Conservation (phyloP, 1,139 yeast species). For the Insectozyma bohioensis region DNA sequence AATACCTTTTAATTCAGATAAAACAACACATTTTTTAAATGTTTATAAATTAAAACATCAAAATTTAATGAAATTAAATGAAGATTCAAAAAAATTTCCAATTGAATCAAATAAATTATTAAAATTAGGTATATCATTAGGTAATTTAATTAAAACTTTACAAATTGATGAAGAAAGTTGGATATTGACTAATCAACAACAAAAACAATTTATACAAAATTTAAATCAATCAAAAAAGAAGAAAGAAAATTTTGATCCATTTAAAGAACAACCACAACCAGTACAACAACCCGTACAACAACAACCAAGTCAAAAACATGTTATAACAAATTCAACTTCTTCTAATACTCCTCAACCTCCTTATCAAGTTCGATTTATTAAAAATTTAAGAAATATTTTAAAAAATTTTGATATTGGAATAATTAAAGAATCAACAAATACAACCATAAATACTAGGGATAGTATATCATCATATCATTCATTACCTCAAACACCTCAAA, state of each 20-base stretch:
- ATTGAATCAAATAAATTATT: conserved; percentile 39
- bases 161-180: conserved; percentile 37
- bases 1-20: conserved; percentile 33
- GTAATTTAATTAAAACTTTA: conserved; percentile 39
- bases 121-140: conserved; percentile 45
- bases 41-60: conserved; percentile 34
- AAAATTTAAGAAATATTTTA: conserved; percentile 33
- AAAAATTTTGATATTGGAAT: conserved; percentile 47
- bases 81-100: conserved; percentile 26
- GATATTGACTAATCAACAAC: conserved; percentile 14
- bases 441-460: conserved; percentile 7
- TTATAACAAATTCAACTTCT: conserved; percentile 11
- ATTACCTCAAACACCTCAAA: conserved; percentile 12
- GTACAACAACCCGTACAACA: conserved; percentile 4
- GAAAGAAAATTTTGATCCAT: conserved; percentile 7
- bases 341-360: conserved; percentile 19
- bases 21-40: conserved; percentile 24
- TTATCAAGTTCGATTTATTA: conserved; percentile 37
- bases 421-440: conserved; percentile 5
- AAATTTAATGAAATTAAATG: conserved; percentile 25
- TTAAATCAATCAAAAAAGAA: conserved; percentile 5
- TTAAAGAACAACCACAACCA: conserved; percentile 7
- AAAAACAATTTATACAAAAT: conserved; percentile 10
- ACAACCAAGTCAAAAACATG: conserved; percentile 4
- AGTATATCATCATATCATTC: conserved; percentile 11